Percentiles rank a stretch among this genome's conserved stretches.
Conservation (phyloP, 1,139 yeast genomes). For the Taphrina flavorubra region DNA sequence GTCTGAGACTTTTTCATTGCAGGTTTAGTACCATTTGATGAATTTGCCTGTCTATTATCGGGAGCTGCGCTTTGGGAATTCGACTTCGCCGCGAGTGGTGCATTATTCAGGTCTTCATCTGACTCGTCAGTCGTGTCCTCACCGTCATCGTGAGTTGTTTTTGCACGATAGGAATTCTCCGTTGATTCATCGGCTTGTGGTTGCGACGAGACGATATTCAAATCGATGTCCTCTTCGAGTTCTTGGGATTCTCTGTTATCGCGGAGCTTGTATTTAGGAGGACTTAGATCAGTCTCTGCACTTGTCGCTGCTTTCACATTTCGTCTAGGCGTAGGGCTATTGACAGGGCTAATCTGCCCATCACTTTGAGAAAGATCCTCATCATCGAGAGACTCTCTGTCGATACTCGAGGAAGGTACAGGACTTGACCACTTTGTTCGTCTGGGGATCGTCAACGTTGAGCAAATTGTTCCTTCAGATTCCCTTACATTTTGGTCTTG, state of each 20-base stretch:
- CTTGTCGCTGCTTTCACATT: not conserved
- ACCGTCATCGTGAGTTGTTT: not conserved
- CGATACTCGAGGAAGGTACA: slow-evolving; percentile 14
- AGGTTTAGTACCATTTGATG: not conserved
- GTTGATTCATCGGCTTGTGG: not conserved
- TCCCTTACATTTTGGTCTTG: slow-evolving; percentile 3
- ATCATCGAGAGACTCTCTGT: not conserved
- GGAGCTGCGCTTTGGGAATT: not conserved
- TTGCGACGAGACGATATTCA: not conserved
- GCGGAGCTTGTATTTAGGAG: slow-evolving; percentile 7
- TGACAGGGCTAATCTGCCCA: not conserved
- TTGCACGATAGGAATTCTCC: not conserved
- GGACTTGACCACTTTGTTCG: slow-evolving; percentile 31
- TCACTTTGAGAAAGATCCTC: not conserved
- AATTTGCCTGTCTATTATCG: not conserved
- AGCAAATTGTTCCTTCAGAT: too few relatives aligned
- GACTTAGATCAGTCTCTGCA: not conserved
- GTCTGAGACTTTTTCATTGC: not conserved
- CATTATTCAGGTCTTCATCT: slow-evolving; percentile 10
- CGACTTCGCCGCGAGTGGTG: not conserved
- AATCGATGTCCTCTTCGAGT: slow-evolving; percentile 17
- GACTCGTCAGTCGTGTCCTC: slow-evolving; percentile 26
- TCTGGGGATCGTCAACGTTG: not conserved
- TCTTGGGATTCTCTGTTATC: slow-evolving; percentile 23
- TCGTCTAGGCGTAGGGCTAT: slow-evolving; percentile 8